A percentile compares a stretch with the other conserved stretches of the same genome.
phyloP scores from a whole-genome alignment of 1,284 basidiomycete genomes.

The Tylopilus sp. region DNA sequence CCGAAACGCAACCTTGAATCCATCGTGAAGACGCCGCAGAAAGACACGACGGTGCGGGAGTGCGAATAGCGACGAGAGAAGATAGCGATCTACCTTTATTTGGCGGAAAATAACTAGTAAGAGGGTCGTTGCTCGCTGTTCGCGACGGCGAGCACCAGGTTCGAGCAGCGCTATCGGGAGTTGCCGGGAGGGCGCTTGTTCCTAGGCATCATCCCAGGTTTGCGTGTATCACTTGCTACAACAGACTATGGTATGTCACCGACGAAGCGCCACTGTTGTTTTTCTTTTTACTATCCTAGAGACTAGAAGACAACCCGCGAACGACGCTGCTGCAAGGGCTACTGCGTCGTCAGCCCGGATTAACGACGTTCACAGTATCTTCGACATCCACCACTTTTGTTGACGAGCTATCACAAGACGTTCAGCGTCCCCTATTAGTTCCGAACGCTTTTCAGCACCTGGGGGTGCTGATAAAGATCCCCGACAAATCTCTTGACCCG shows the following conservation, averaged over 20 bases:
- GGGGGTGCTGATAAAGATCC: conserved; percentile 42
- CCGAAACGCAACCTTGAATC: conserved; percentile 27
- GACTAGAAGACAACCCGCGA: conserved; percentile 12
- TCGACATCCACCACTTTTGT: too few species aligned
- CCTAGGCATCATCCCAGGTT: too few species aligned
- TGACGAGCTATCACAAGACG: conserved; percentile 34
- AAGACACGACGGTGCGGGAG: neutral
- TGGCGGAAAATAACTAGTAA: conserved; percentile 3
- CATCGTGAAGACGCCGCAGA: conserved; percentile 10
- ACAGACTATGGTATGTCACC: too few species aligned
- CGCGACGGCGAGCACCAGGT: conserved; percentile 30
- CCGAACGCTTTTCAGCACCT: conserved; percentile 33
- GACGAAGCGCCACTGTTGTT: too few species aligned
- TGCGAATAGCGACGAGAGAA: neutral
- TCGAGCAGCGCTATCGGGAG: conserved; percentile 15
- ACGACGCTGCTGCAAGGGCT: conserved; percentile 35
- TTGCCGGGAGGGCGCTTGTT: conserved; percentile 24
- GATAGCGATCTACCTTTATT: conserved; percentile 23
- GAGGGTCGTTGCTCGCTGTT: conserved; percentile 36
- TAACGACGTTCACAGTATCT: conserved; percentile 42
- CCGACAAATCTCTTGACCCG: conserved; percentile 48
- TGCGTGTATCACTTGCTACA: too few species aligned
- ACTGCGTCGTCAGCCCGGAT: conserved; percentile 47
- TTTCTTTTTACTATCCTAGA: conserved; percentile 9
- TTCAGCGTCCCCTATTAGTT: conserved; percentile 17